Base-by-base conservation (phyloP, 2,329 filamentous ascomycete genomes). In the Cryphonectria japonica region DNA sequence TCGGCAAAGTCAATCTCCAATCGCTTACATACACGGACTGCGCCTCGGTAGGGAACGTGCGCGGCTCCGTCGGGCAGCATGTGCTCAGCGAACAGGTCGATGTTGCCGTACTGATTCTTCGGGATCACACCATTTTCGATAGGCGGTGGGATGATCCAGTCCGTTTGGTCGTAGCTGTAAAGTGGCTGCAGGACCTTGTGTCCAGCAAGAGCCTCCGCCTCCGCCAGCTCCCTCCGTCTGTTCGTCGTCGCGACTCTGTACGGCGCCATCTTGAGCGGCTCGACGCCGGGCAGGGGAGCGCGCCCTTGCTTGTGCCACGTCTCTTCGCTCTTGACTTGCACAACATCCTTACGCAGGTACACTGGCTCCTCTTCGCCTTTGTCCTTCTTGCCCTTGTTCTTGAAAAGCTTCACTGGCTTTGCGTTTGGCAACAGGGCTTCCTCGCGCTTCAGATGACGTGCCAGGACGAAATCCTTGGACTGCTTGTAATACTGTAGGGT, bases 251-350 rank as follows among this genome's bases (percentile, higher is more conserved):
- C 95, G 22, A 94, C 96, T 59, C 96, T 92, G 78, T 96, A 94
- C 0, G 95, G 94, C 0, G 97, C 96, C 59, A 88, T 87, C 79
- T 99, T 99, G 72, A 98, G 82, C 0, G 96, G 93, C 65, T 89
- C 82, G 74, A 92, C 90, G 3, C 93, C 94, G 0, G 85, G 78
- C 37, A 88, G 86, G 3, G 96, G 90, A 37, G 90, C 91, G 14
- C 95, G 89, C 0, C 96, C 96, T 83, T 98, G 95, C 79, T 98
- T 98, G 79, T 98, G 96, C 96, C 96, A 99, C 1, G 93, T 97
- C 79, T 99, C 96, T 1, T 93, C 92, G 39, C 93, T 97, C 80
- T 97, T 95, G 79, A 97, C 97, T 54, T 88, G 86, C 2, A 95
- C 89, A 0, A 98, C 89, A 75, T 98, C 95, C 68, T 88, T 87